Base-by-base conservation (phyloP, 2,329 filamentous ascomycete species). In the Sporothrix mexicana region DNA sequence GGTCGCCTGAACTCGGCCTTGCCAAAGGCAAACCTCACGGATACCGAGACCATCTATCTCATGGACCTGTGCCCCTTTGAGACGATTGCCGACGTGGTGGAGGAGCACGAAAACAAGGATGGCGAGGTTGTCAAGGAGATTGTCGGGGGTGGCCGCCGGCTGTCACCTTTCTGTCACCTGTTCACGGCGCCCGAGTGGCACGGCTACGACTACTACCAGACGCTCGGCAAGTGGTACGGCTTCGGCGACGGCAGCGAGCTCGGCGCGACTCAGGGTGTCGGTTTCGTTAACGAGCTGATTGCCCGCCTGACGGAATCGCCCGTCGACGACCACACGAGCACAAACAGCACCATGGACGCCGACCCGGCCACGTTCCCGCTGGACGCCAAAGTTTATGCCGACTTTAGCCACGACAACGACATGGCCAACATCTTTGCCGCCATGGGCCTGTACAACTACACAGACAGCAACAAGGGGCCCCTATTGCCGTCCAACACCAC, bases 61-160 rank as follows among this genome's bases (percentile, higher is more conserved):
- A 97, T 98, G 94, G 94, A 97, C 77, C 85, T 97, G 74, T 98
- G 95, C 78, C 91, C 95, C 0, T 97, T 94, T 82, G 87, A 92
- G 76, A 95, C 93, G 0, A 89, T 97, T n/a, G 89, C 91, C 9
- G 84, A 88, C 6, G 78, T 81, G 0, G 82, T 86, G 2, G 30
- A n/a, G 6, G 53, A 15, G 12, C 23, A 23, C 2, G 87, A 83
- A 4, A 85, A 81, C 25, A 23, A 36, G 20, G 30, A 55, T 45
- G 23, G 23, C 13, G 45, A 10, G 30, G 55, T 12, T 12, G 25
- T 61, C 25, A 53, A 5, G 17, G 36, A 53, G 30, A 53, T 10
- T 4, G 30, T 13, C 3, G 15, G 4, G 1, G 75, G 49, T 36
- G 74, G 71, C 7, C 70, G 67, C 13, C 51, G 47, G 20, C 80